Evolutionary conservation across 2,329 filamentous ascomycete genomes (phyloP).

Genomic region (Curvularia lunata): DNA sequence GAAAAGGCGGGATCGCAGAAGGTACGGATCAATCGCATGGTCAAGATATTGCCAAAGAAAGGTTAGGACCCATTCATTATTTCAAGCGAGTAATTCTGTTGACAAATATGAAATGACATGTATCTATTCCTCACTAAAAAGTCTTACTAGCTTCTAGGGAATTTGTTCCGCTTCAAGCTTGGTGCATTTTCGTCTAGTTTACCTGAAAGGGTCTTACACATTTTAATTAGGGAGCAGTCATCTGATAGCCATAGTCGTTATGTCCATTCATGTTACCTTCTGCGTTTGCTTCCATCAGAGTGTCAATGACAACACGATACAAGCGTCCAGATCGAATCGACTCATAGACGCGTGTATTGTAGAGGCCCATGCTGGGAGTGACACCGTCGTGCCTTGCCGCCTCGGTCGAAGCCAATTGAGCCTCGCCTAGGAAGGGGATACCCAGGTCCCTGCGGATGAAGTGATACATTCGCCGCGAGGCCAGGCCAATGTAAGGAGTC

Average conservation of each 20-base stretch:
- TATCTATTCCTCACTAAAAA: too few relatives aligned
- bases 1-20: too few relatives aligned
- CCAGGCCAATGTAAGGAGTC: not conserved
- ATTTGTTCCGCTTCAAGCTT: too few relatives aligned
- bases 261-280: not conserved
- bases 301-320: not conserved
- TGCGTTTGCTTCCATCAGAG: not conserved
- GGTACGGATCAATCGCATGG: too few relatives aligned
- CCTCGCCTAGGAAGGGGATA: not conserved
- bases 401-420: not conserved
- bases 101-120: too few relatives aligned
- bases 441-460: not conserved
- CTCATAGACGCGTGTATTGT: not conserved
- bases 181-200: too few relatives aligned
- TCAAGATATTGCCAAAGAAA: too few relatives aligned
- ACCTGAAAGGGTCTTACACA: too few relatives aligned
- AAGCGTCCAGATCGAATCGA: not conserved
- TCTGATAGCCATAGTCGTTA: not conserved
- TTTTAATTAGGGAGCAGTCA: not conserved
- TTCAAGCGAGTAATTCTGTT: too few relatives aligned
- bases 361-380: not conserved
- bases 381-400: not conserved
- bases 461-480: not conserved
- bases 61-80: too few relatives aligned
- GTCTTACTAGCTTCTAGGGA: too few relatives aligned